These are phyloP conservation scores for Sedum album DNA, from an alignment of 164 flowering plant species.

Conservation along the genomic window DNA sequence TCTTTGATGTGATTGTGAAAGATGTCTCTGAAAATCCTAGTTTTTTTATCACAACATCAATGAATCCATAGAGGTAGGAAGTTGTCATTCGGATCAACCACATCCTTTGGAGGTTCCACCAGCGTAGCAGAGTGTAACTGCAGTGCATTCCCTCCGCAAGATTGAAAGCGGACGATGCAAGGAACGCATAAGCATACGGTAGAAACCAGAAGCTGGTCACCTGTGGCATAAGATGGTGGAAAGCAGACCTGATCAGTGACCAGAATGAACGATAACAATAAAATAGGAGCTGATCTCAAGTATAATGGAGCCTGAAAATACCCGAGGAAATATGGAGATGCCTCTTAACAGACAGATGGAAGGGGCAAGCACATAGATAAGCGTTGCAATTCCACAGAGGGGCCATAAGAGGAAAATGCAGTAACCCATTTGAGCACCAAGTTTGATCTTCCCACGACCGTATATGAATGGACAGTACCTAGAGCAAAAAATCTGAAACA, in stretches of 20 bases:
- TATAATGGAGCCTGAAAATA: background rate
- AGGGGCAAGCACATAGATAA: slow-evolving; percentile 30
- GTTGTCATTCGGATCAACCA: slow-evolving; percentile 37
- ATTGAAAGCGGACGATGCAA: slow-evolving; percentile 11
- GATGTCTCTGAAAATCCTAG: slow-evolving; percentile 31
- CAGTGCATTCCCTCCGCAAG: slow-evolving; percentile 12
- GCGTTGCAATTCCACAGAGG: slow-evolving; percentile 30
- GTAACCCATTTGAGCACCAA: slow-evolving; percentile 42
- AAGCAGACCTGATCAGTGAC: background rate
- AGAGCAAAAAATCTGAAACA: slow-evolving; percentile 43
- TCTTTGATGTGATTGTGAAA: slow-evolving; percentile 35
- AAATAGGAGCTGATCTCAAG: too few relatives aligned
- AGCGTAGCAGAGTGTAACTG: slow-evolving; percentile 22
- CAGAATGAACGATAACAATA: background rate
- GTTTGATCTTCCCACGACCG: slow-evolving; percentile 30
- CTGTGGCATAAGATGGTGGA: background rate
- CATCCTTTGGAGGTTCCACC: slow-evolving; percentile 49
- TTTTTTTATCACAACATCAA: slow-evolving; percentile 24
- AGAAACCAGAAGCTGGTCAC: slow-evolving; percentile 24
- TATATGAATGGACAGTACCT: slow-evolving; percentile 46
- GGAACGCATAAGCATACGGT: slow-evolving; percentile 18
- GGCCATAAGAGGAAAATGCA: slow-evolving; percentile 44
- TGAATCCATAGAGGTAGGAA: slow-evolving; percentile 29
- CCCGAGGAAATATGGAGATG: slow-evolving; percentile 29
- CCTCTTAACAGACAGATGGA: slow-evolving; percentile 27